A percentile compares a stretch with the other conserved stretches of the same genome.
Conservation (phyloP, 345 rosid genomes). For the Orychophragmus violaceus region DNA sequence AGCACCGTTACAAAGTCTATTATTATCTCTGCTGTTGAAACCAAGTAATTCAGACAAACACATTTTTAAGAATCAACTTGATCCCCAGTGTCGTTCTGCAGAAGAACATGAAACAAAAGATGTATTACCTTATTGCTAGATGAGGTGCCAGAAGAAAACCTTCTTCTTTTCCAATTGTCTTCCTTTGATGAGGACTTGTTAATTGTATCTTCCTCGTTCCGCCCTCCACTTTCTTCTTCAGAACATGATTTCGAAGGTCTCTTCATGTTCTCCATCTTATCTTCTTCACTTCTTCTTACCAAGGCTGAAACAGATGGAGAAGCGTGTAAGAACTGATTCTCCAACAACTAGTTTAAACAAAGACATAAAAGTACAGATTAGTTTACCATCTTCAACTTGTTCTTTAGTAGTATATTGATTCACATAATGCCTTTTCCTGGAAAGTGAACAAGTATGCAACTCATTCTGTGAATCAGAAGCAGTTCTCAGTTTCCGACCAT, state of each 20-base stretch:
- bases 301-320: constrained; percentile 17
- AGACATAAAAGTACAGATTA: no score
- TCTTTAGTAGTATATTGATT: constrained; percentile 37
- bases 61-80: background rate
- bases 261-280: constrained; percentile 24
- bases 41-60: background rate
- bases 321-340: background rate
- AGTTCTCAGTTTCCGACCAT: constrained; percentile 22
- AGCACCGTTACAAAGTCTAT: background rate
- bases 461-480: constrained; percentile 33
- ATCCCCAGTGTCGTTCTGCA: no score
- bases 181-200: constrained; percentile 35
- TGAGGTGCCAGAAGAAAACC: constrained; percentile 33
- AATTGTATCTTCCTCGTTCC: constrained; percentile 26
- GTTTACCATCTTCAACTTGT: constrained; percentile 37
- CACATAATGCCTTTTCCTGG: constrained; percentile 37
- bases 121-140: constrained; percentile 46
- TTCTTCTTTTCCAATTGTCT: constrained; percentile 48
- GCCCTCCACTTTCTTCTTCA: constrained; percentile 40
- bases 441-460: constrained; percentile 32
- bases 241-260: constrained; percentile 30
- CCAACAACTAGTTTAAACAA: background rate
- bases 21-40: background rate
- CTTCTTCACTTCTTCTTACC: constrained; percentile 28
- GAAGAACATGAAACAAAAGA: background rate